Base-by-base conservation (phyloP, 768 basidiomycete genomes). In the Pleurotus giganteus region DNA sequence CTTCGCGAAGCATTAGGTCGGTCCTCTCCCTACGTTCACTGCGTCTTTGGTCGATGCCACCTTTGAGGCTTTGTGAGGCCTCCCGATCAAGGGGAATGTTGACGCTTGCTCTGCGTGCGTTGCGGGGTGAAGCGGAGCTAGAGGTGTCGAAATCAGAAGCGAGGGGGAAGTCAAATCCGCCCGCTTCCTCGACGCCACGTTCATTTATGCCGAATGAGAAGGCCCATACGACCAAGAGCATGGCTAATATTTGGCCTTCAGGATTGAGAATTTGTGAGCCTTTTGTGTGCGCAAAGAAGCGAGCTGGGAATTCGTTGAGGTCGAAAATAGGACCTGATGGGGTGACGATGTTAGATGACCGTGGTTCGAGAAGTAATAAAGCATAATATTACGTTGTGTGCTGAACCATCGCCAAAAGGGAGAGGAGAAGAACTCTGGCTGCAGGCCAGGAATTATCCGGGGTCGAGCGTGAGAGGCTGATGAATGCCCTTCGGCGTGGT, bases 121-220 rank as follows among this genome's bases (percentile, higher is more conserved):
- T 44, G 39, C 53, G 47, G 51, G 56, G 17, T 1, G 58, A 50
- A 17, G 57, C 13, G 37, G 27, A 34, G 21, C 17, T 19, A 8
- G 61, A 24, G 17, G 47, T 46, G 11, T 57, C 57, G 4, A 66
- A 65, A 34, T 66, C 67, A 5, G 61, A 53, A 15, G 59, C 60
- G 12, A 60, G 59, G 21, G 61, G 50, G 28, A 54, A 49, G 31
- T 55, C 47, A 34, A 65, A 56, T 27, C 39, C 61, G n/a, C 71
- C 68, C 23, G 57, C 56, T 41, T 73, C 69, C 17, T 86, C 83
- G 13, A 79, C 63, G 32, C 93, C 94, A 39, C 75, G 78, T 61
- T 93, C 90, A 66, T 95, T 83, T 43, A 96, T 73, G 36, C 94
- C 95, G 66, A 91, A 94, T 34, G 91, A 92, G 3, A 86, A 82